Conservation (phyloP, 148 eudicot genomes). For the Rhododendron griersonianum region DNA sequence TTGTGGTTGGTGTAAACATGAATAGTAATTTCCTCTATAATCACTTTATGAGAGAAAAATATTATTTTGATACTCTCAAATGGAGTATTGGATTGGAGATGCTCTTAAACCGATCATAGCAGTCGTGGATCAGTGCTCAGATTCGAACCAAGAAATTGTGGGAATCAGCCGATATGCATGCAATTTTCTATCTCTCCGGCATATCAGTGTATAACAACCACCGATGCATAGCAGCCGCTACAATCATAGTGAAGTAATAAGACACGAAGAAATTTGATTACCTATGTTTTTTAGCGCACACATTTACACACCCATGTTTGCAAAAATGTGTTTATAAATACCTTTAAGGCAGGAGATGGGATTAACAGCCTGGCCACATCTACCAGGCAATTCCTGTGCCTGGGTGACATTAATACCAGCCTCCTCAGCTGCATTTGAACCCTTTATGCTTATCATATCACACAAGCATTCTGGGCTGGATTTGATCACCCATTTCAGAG, state of each 20-base stretch:
- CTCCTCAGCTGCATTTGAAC: neutral
- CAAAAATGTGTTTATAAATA: neutral
- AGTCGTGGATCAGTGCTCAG: neutral
- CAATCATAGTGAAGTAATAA: too few relatives aligned
- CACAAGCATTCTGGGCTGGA: constrained; percentile 58
- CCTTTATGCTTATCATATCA: constrained; percentile 31
- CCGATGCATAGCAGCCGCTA: too few relatives aligned
- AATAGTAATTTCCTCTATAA: too few relatives aligned
- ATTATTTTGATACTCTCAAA: too few relatives aligned
- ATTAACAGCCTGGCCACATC: neutral
- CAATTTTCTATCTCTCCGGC: too few relatives aligned
- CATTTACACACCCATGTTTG: neutral
- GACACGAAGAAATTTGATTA: too few relatives aligned
- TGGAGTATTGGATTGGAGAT: too few relatives aligned
- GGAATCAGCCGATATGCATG: neutral
- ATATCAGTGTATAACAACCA: neutral
- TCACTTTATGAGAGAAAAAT: too few relatives aligned
- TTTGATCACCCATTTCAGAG: constrained; percentile 50
- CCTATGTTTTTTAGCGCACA: neutral
- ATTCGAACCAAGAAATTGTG: neutral
- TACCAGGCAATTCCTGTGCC: constrained; percentile 1
- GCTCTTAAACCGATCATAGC: neutral
- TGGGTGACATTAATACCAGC: neutral
- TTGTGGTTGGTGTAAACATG: too few relatives aligned
- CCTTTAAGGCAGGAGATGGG: neutral